phyloP scores from a whole-genome alignment of 2,329 filamentous ascomycete genomes.

The Didymella pinodella region DNA sequence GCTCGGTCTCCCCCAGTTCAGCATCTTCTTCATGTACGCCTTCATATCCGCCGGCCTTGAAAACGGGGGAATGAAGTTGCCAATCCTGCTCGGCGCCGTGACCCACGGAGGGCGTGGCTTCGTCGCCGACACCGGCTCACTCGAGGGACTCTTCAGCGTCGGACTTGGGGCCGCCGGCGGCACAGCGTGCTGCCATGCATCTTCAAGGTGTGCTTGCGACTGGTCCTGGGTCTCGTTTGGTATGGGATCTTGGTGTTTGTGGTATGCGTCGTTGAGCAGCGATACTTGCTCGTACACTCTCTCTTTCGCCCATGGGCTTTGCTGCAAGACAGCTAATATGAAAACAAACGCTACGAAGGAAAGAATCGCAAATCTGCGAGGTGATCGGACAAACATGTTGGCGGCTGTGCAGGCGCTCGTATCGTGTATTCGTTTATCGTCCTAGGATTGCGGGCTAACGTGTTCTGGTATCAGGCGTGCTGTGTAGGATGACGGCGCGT shows the following conservation, averaged over 20 bases:
- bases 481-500: conserved; percentile 21
- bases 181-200: conserved; percentile 34
- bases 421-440: conserved; percentile 26
- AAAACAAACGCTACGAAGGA: conserved; percentile 47
- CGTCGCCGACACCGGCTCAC: conserved; percentile 15
- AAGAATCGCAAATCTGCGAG: conserved; percentile 50
- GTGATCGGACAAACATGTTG: conserved; percentile 48
- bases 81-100: conserved; percentile 29
- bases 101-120: conserved; percentile 38
- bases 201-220: conserved; percentile 29
- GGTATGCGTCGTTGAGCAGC: conserved; percentile 27
- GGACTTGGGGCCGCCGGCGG: conserved; percentile 18
- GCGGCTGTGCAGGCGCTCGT: conserved; percentile 28
- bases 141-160: conserved; percentile 20
- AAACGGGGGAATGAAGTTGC: conserved; percentile 26
- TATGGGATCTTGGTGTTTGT: conserved; percentile 26
- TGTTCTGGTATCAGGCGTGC: conserved; percentile 24
- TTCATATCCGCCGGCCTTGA: conserved; percentile 37
- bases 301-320: conserved; percentile 39
- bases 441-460: conserved; percentile 27
- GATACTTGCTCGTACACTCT: conserved; percentile 40
- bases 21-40: conserved; percentile 53
- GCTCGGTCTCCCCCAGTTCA: conserved; percentile 52
- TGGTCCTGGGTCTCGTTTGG: conserved; percentile 20
- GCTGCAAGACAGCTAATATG: conserved; percentile 39